Evolutionary conservation across 345 rosid species (phyloP).

Genomic region (Sonneratia caseolaris): DNA sequence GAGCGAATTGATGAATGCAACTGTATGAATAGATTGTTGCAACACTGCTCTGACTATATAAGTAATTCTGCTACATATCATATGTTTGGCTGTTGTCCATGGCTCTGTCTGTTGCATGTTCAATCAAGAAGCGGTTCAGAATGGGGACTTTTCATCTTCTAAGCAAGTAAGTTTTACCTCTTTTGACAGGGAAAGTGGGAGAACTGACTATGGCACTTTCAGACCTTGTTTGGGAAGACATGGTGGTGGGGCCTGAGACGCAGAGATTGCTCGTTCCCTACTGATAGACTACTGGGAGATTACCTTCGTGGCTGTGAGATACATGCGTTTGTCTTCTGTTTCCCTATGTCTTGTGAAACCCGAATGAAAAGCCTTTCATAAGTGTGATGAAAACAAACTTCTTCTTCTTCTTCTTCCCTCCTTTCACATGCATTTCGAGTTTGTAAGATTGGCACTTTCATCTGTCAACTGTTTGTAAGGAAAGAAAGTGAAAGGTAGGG

Average conservation of each 20-base stretch:
- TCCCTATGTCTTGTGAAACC: not conserved
- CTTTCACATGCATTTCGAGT: not conserved
- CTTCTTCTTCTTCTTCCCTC: not conserved
- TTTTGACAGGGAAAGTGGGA: constrained; percentile 46
- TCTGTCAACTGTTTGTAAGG: not conserved
- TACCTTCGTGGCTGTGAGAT: not conserved
- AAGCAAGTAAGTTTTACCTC: not conserved
- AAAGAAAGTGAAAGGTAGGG: not conserved
- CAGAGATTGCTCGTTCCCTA: constrained; percentile 38
- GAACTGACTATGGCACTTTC: constrained; percentile 60
- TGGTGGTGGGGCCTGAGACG: constrained; percentile 43
- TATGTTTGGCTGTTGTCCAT: not conserved
- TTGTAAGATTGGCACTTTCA: not conserved
- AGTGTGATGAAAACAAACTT: not conserved
- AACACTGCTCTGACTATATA: too few species aligned
- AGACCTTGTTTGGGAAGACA: constrained; percentile 59
- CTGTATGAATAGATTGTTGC: not conserved
- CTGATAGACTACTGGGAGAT: not conserved
- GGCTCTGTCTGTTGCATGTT: not conserved
- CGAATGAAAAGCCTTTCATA: not conserved
- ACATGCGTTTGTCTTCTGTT: not conserved
- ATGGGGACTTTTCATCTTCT: not conserved
- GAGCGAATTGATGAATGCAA: too few species aligned
- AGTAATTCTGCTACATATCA: too few species aligned
- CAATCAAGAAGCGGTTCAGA: not conserved